Base-by-base conservation (phyloP, 2,329 filamentous ascomycete genomes). In the Monosporascus sp. region DNA sequence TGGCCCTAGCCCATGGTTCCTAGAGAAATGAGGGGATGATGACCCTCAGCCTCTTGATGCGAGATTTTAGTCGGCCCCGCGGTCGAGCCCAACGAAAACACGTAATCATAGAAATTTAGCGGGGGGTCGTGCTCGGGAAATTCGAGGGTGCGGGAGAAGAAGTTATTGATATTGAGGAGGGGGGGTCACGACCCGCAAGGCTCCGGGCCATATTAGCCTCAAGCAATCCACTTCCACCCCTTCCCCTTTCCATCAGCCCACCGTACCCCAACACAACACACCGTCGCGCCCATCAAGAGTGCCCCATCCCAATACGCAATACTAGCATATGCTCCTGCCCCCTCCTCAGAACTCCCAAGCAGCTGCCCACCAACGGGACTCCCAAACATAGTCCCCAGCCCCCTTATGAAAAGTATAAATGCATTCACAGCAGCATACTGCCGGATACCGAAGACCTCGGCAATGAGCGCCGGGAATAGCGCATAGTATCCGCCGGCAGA, bases 371-470 rank as follows among this genome's bases (percentile, higher is more conserved):
- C 74, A 31, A 77, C 68, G 0, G 74, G 74, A 51, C 70, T 74
- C 6, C 74, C 74, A 56, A 76, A 71, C 62, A 76, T 70, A 1
- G 70, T 72, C 0, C 73, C 74, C 7, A 75, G 58, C 1, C 74
- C 74, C 44, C 74, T 62, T 1, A 77, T 64, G 48, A 77, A 74
- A 38, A 75, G 70, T 17, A 77, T 72, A 52, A 76, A 77, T 2
- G 73, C 73, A 57, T 76, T 78, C 5, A 78, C 74, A 20, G 72
- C 72, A 1, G 74, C 74, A 56, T 77, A 78, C 47, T 73, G 72
- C 52, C 71, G 68, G 27, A 77, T 72, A 2, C 74, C 74, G 61
- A 77, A 78, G 5, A 77, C 71, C 54, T 78, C 75, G n/a, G 73
- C 71, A 16, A 77, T 71, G 9, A 74, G 70, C 0, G 74, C 74